These are phyloP conservation scores for Magnaporthiopsis poae DNA, from an alignment of 2,329 filamentous ascomycete species.

Conservation along the genomic window DNA sequence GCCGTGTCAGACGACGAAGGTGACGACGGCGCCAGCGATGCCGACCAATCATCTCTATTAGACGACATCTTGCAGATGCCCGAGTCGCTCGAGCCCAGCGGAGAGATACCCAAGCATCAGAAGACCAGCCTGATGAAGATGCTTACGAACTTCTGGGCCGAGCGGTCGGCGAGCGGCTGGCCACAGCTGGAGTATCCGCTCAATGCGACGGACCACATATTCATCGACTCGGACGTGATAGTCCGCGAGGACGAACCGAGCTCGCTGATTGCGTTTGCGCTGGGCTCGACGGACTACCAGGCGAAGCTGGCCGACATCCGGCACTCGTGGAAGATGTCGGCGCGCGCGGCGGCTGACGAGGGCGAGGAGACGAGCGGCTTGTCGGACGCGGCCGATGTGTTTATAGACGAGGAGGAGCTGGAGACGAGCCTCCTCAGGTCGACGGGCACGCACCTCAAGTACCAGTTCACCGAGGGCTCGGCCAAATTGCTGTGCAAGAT, in stretches of 20 bases:
- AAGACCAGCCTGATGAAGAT: slow-evolving; percentile 91
- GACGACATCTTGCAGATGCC: slow-evolving; percentile 53
- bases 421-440: slow-evolving; percentile 76
- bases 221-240: slow-evolving; percentile 92
- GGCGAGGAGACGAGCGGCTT: slow-evolving; percentile 18
- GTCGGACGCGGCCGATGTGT: slow-evolving; percentile 11
- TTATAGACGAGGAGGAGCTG: slow-evolving; percentile 58
- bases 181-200: slow-evolving; percentile 84
- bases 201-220: slow-evolving; percentile 80
- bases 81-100: slow-evolving; percentile 50
- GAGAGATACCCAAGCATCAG: slow-evolving; percentile 67
- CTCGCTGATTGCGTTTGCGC: slow-evolving; percentile 84
- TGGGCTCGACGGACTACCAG: slow-evolving; percentile 80
- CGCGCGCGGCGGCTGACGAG: slow-evolving; percentile 24
- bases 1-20: slow-evolving; percentile 65
- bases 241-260: slow-evolving; percentile 95
- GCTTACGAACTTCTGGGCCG: slow-evolving; percentile 95
- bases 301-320: slow-evolving; percentile 65
- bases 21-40: slow-evolving; percentile 63
- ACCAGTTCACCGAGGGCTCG: slow-evolving; percentile 87
- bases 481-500: slow-evolving; percentile 96
- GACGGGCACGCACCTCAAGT: slow-evolving; percentile 88
- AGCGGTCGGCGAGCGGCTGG: slow-evolving; percentile 93
- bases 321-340: slow-evolving; percentile 32
- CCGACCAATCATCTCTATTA: slow-evolving; percentile 49